These are phyloP conservation scores for Nicotiana undulata DNA, from an alignment of 257 asterid genomes.

Conservation along the genomic window DNA sequence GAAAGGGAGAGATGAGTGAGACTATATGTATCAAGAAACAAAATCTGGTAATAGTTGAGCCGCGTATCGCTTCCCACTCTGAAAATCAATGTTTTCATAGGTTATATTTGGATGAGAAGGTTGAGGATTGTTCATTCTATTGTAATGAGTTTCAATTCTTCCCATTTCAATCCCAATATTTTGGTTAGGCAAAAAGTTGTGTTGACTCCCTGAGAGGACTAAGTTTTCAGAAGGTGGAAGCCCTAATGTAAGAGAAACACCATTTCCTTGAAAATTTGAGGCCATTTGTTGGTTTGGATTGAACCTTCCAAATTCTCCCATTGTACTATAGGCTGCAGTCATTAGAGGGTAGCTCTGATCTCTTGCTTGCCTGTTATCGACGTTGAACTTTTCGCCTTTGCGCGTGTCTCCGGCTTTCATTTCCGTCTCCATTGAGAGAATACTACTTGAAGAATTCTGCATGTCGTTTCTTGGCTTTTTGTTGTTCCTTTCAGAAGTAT, in stretches of 20 bases:
- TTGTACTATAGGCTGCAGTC: constrained; percentile 18
- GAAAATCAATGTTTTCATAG: constrained; percentile 62
- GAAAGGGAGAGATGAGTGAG: no score
- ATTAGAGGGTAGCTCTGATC: constrained; percentile 14
- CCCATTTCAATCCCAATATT: constrained; percentile 50
- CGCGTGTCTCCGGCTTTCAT: constrained; percentile 11
- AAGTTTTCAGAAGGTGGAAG: constrained; percentile 84
- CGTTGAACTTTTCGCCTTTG: constrained; percentile 3
- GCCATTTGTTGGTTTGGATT: constrained; percentile 21
- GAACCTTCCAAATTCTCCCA: constrained; percentile 21
- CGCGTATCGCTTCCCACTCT: constrained; percentile 67
- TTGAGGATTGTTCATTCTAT: constrained; percentile 28
- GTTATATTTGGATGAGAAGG: constrained; percentile 40
- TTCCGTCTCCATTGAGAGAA: constrained; percentile 24
- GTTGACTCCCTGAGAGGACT: constrained; percentile 56
- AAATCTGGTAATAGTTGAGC: constrained; percentile 83
- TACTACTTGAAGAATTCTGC: constrained; percentile 25
- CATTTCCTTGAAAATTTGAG: constrained; percentile 23
- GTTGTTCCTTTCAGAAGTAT: constrained; percentile 1
- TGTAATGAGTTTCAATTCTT: constrained; percentile 32
- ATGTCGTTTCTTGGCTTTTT: constrained; percentile 28
- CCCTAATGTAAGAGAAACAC: constrained; percentile 60
- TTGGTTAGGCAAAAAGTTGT: constrained; percentile 47
- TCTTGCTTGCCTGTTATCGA: constrained; percentile 15
- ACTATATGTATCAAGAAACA: constrained; percentile 35